phyloP scores from a whole-genome alignment of 306 rosid species.

The Citrullus colocynthis region DNA sequence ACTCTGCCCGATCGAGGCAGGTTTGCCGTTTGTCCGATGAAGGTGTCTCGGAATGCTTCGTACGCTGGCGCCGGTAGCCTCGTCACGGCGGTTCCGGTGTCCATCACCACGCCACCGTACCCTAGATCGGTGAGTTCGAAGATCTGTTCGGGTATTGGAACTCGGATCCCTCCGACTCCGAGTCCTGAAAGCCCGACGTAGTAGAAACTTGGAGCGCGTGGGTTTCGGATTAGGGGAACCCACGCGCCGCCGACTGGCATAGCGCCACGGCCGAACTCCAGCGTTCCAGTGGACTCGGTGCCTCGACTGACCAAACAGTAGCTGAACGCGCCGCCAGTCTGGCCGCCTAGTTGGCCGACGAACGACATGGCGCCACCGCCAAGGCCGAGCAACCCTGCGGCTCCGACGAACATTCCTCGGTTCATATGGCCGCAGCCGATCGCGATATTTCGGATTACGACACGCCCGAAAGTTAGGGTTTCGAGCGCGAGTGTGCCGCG shows the following conservation, averaged over 20 bases:
- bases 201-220: conserved; percentile 58
- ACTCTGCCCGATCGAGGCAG: conserved; percentile 49
- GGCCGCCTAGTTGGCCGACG: conserved; percentile 73
- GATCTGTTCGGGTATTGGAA: conserved; percentile 36
- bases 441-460: conserved; percentile 45
- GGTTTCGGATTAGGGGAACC: conserved; percentile 66
- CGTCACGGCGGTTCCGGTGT: conserved; percentile 87
- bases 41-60: conserved; percentile 43
- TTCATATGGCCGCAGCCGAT: conserved; percentile 90
- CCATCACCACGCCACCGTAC: conserved; percentile 75
- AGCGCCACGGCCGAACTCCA: conserved; percentile 68
- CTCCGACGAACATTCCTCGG: conserved; percentile 79
- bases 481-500: conserved; percentile 73
- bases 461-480: conserved; percentile 53
- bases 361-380: conserved; percentile 84
- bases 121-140: conserved; percentile 43
- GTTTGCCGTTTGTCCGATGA: conserved; percentile 42
- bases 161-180: conserved; percentile 60
- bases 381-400: conserved; percentile 73
- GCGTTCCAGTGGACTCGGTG: conserved; percentile 30
- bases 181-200: conserved; percentile 62
- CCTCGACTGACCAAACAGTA: conserved; percentile 67
- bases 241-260: conserved; percentile 70
- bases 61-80: conserved; percentile 57
- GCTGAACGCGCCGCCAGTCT: conserved; percentile 59